Conservation (phyloP, 805 yeast species). For the Candida broadrunensis region DNA sequence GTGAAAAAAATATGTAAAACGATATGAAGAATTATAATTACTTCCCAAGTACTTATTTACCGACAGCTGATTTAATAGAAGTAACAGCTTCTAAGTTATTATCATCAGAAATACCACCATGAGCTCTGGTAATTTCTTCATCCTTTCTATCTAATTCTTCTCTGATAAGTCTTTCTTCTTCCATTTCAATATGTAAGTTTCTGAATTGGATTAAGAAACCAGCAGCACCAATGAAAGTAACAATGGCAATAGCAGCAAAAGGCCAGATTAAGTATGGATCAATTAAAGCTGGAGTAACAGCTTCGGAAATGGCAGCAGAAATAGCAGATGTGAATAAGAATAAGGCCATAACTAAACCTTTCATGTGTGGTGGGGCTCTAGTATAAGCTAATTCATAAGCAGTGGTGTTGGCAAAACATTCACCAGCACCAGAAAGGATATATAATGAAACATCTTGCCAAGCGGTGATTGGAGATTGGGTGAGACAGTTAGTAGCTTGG, state of each 20-base stretch:
- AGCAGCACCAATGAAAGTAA: conserved; percentile 29
- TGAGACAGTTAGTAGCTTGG: conserved; percentile 37
- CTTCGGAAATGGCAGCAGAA: conserved; percentile 46
- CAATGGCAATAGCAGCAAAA: conserved; percentile 37
- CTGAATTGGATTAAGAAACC: conserved; percentile 30
- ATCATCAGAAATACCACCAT: conserved; percentile 18
- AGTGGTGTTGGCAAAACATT: conserved; percentile 50
- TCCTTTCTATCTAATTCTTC: conserved; percentile 11
- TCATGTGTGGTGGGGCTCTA: conserved; percentile 48
- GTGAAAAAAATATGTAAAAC: neutral
- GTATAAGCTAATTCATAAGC: conserved; percentile 56
- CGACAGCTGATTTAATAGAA: conserved; percentile 26
- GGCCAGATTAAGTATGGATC: conserved; percentile 43
- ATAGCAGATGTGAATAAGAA: conserved; percentile 44
- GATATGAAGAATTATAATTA: neutral
- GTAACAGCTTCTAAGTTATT: conserved; percentile 23
- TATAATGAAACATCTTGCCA: conserved; percentile 26
- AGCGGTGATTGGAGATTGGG: conserved; percentile 25
- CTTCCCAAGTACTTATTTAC: conserved; percentile 16
- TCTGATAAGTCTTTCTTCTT: conserved; percentile 26
- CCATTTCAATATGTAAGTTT: conserved; percentile 41
- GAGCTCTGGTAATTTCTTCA: conserved; percentile 6
- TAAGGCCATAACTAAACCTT: conserved; percentile 48
- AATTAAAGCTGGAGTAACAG: conserved; percentile 37
- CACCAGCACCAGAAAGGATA: conserved; percentile 48